Conservation (phyloP, 2,329 filamentous ascomycete genomes). For the Talaromyces sp. region DNA sequence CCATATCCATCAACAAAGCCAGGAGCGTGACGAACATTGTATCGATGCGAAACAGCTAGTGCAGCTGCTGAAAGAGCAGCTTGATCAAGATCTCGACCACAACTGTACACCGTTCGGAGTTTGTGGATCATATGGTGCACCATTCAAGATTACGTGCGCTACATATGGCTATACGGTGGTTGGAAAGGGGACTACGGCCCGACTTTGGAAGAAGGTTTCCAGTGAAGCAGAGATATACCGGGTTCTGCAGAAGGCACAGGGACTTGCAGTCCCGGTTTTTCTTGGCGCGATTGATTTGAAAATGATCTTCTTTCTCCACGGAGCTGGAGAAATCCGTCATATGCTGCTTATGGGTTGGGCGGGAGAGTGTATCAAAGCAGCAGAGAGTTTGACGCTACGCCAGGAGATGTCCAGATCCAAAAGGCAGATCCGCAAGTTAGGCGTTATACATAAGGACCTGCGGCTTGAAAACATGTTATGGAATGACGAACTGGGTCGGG, state of each 20-base stretch:
- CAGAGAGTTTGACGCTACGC: not conserved
- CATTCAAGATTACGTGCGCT: conserved; percentile 25
- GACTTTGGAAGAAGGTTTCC: conserved; percentile 20
- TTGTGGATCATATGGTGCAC: conserved; percentile 22
- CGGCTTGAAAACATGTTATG: conserved; percentile 18
- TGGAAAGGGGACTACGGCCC: conserved; percentile 27
- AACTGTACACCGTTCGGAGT: conserved; percentile 24
- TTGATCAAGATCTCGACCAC: conserved; percentile 23
- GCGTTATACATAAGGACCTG: conserved; percentile 16
- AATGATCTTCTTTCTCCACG: conserved; percentile 20
- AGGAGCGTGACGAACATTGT: conserved; percentile 13
- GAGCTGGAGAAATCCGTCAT: conserved; percentile 23
- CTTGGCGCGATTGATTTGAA: conserved; percentile 20
- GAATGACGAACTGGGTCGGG: conserved; percentile 18
- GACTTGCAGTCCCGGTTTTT: conserved; percentile 24
- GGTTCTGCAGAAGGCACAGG: conserved; percentile 16
- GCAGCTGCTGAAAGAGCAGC: conserved; percentile 20
- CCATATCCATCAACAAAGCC: conserved; percentile 15
- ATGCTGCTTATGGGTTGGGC: conserved; percentile 29
- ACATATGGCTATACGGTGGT: conserved; percentile 23
- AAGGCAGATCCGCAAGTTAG: conserved; percentile 11
- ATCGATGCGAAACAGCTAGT: conserved; percentile 18
- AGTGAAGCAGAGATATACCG: conserved; percentile 23
- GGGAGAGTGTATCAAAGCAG: conserved; percentile 1
- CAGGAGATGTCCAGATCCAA: conserved; percentile 2